Percentiles rank a stretch among this genome's conserved stretches.
These are phyloP conservation scores for Candida tropicalis DNA, from an alignment of 1,139 yeast genomes.

Conservation along the genomic window DNA sequence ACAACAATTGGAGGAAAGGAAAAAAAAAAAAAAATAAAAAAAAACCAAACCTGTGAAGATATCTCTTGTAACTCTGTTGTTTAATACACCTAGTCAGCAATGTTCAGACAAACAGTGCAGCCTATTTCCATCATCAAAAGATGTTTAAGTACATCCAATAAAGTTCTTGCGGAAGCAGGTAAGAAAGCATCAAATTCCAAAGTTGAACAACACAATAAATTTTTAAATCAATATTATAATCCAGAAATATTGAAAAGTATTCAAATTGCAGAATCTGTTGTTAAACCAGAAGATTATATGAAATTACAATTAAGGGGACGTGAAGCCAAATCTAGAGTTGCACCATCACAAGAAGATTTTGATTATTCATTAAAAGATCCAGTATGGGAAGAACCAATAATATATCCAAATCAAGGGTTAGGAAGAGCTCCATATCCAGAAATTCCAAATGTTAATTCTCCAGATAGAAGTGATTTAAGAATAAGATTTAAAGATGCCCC, in stretches of 20 bases:
- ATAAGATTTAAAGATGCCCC: slow-evolving; percentile 34
- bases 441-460: slow-evolving; percentile 43
- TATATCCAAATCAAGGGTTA: slow-evolving; percentile 48
- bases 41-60: not conserved
- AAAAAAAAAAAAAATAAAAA: not conserved
- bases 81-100: too few relatives aligned
- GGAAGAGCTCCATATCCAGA: slow-evolving; percentile 44
- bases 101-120: slow-evolving; percentile 11
- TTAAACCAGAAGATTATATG: slow-evolving; percentile 61
- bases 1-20: not conserved
- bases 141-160: slow-evolving; percentile 9
- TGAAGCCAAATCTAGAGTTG: slow-evolving; percentile 33
- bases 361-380: slow-evolving; percentile 44
- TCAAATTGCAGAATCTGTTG: slow-evolving; percentile 73
- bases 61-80: too few relatives aligned
- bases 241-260: slow-evolving; percentile 81
- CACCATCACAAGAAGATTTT: slow-evolving; percentile 27
- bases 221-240: slow-evolving; percentile 69
- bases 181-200: slow-evolving; percentile 15
- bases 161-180: slow-evolving; percentile 1
- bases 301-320: slow-evolving; percentile 36
- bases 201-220: slow-evolving; percentile 53
- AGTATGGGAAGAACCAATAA: slow-evolving; percentile 49
- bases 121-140: slow-evolving; percentile 12
- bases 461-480: slow-evolving; percentile 45